Evolutionary conservation across 2,329 filamentous ascomycete genomes (phyloP).

Genomic region (Hansfordia pulvinata): DNA sequence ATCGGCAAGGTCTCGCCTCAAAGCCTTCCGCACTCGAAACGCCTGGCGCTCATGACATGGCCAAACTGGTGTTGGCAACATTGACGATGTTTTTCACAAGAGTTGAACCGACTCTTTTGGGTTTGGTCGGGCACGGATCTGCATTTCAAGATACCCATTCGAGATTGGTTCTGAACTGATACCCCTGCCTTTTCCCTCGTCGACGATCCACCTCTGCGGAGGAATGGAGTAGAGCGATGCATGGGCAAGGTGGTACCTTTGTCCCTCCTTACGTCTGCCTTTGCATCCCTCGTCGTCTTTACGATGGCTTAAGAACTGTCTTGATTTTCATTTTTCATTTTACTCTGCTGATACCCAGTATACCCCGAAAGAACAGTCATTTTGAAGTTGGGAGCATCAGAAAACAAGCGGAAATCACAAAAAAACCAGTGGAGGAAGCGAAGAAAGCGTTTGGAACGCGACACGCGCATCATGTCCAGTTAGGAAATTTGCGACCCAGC

Average conservation of each 20-base stretch:
- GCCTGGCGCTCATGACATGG: slow-evolving; percentile 4
- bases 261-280: slow-evolving; percentile 1
- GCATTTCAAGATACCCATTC: slow-evolving; percentile 22
- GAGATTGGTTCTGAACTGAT: slow-evolving; percentile 21
- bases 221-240: slow-evolving; percentile 9
- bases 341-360: slow-evolving; percentile 22
- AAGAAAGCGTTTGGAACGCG: neutral
- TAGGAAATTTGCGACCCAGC: slow-evolving; percentile 8
- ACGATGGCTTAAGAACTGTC: slow-evolving; percentile 15
- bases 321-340: slow-evolving; percentile 18
- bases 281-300: slow-evolving; percentile 3
- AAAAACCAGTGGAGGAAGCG: slow-evolving; percentile 1
- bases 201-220: slow-evolving; percentile 8
- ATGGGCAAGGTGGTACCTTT: slow-evolving; percentile 1
- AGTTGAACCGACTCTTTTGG: slow-evolving; percentile 16
- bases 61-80: slow-evolving; percentile 1
- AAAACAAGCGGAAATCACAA: slow-evolving; percentile 8
- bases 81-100: slow-evolving; percentile 11
- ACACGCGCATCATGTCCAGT: slow-evolving; percentile 5
- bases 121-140: slow-evolving; percentile 22
- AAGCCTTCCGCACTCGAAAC: neutral
- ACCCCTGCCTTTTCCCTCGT: slow-evolving; percentile 15
- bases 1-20: no score
- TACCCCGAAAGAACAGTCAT: slow-evolving; percentile 18
- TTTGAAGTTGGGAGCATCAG: slow-evolving; percentile 13